These are phyloP conservation scores for Polygonum maritimum DNA, from an alignment of 148 eudicot genomes.

Conservation along the genomic window DNA sequence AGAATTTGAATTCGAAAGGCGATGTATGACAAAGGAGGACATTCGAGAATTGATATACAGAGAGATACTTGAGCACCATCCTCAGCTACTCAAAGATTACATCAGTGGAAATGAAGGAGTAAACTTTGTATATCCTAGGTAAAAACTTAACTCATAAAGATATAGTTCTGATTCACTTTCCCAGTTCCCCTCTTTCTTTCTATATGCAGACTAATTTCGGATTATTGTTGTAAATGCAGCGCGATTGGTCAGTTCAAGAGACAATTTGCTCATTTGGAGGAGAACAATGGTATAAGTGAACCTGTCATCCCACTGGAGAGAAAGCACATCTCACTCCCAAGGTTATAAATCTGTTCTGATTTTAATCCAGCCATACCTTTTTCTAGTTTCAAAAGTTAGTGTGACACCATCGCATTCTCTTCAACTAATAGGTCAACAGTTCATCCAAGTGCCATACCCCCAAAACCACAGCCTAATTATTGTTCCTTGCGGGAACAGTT, in stretches of 20 bases:
- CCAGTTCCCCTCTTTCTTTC: not conserved
- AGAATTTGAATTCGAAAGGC: constrained; percentile 11
- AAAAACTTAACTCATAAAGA: not conserved
- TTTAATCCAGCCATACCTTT: not conserved
- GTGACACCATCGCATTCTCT: not conserved
- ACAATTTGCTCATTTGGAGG: constrained; percentile 12
- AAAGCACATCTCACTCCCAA: constrained; percentile 13
- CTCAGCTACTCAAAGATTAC: constrained; percentile 12
- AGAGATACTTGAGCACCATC: constrained; percentile 10
- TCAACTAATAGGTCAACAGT: constrained; percentile 4
- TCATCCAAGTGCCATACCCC: constrained; percentile 6
- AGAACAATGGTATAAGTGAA: constrained; percentile 5
- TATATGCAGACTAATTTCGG: not conserved
- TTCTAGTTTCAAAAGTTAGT: not conserved
- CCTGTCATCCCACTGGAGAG: constrained; percentile 10
- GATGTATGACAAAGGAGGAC: constrained; percentile 9
- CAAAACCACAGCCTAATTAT: not conserved
- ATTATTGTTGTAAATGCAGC: constrained; percentile 7
- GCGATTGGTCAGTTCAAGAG: constrained; percentile 12
- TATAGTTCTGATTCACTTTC: not conserved
- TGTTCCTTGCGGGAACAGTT: constrained; percentile 4
- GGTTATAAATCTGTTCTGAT: not conserved
- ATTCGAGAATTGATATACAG: constrained; percentile 11
- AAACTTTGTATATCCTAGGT: constrained; percentile 10
- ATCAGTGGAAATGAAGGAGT: constrained; percentile 11